Base-by-base conservation (phyloP, 257 asterid genomes). In the Eucommia ulmoides region DNA sequence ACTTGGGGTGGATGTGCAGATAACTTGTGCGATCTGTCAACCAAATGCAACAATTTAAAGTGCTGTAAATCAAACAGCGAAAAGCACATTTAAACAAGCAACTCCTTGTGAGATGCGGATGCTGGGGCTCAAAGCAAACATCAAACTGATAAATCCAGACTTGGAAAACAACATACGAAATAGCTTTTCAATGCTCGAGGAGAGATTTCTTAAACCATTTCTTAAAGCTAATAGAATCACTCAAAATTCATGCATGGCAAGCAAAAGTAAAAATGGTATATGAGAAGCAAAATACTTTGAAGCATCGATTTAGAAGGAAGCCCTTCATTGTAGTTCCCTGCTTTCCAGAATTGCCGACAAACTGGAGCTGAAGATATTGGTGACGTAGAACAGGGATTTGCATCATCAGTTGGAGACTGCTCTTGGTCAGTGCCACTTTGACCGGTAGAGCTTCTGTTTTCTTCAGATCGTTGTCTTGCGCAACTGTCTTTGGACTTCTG, bases 281-380 rank as follows among this genome's bases (percentile, higher is more conserved):
- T n/a, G n/a, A n/a, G n/a, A n/a, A n/a, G n/a, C n/a, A n/a, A n/a
- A n/a, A n/a, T 81, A 88, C 97, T 76, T 69, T 74, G 88, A 52
- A 41, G 19, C 29, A 57, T 54, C 17, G 83, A 66, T 65, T 80
- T 84, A 45, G 69, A 56, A 74, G 54, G 50, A 51, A 64, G 82
- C 45, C 59, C 59, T 21, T 73, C 87, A 3, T 80, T 69, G 26
- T 88, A 84, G 65, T 67, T 74, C 61, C 96, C 97, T 65, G 96
- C 94, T 73, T 58, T 80, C 97, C 96, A 88, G 64, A 88, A 88
- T 75, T 82, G 97, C 33, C 97, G 79, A 55, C 82, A 72, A 56
- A 88, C 55, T 48, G 97, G 96, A 19, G 97, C 93, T 20, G 88
- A 66, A 56, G 75, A 56, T 66, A 78, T 62, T 51, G 96, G 72